Conservation (phyloP, 2,329 filamentous ascomycete species). For the Ophiocordyceps robertsii region DNA sequence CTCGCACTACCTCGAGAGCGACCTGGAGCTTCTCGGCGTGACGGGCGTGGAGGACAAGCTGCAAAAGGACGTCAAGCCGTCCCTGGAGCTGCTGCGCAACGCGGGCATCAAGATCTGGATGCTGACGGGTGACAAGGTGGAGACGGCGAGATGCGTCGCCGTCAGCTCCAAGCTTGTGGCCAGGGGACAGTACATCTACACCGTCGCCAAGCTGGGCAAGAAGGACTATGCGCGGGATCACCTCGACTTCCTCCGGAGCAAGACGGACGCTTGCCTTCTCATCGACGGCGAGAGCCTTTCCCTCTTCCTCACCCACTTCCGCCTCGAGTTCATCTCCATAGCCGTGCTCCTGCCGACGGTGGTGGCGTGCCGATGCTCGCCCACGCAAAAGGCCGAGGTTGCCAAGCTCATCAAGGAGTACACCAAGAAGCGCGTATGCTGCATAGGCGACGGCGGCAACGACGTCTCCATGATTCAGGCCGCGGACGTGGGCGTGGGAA, state of each 20-base stretch:
- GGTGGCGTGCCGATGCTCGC: constrained; percentile 91
- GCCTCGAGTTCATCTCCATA: constrained; percentile 72
- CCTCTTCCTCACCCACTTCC: constrained; percentile 71
- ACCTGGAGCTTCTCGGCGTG: constrained; percentile 88
- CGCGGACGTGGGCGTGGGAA: constrained; percentile 92
- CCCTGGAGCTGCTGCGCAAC: constrained; percentile 85
- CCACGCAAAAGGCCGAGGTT: constrained; percentile 91
- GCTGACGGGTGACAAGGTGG: constrained; percentile 96
- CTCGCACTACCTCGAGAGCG: constrained; percentile 67
- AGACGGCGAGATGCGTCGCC: constrained; percentile 91
- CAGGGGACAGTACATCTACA: constrained; percentile 90
- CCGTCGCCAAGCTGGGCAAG: constrained; percentile 70
- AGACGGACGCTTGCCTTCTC: constrained; percentile 74
- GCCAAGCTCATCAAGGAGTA: constrained; percentile 79
- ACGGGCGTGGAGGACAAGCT: constrained; percentile 97
- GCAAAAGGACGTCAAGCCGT: constrained; percentile 90
- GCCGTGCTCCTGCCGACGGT: constrained; percentile 84
- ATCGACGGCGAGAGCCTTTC: constrained; percentile 89
- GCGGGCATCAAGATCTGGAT: constrained; percentile 99
- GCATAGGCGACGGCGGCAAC: constrained; percentile 95
- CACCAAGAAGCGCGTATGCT: constrained; percentile 92
- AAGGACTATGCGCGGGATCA: constrained; percentile 79
- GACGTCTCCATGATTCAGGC: constrained; percentile 99
- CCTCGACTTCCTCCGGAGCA: constrained; percentile 76
- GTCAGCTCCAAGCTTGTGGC: constrained; percentile 90